Evolutionary conservation across 192 early-diverging fungal genomes (phyloP).

Genomic region (Dissophora globulifera): DNA sequence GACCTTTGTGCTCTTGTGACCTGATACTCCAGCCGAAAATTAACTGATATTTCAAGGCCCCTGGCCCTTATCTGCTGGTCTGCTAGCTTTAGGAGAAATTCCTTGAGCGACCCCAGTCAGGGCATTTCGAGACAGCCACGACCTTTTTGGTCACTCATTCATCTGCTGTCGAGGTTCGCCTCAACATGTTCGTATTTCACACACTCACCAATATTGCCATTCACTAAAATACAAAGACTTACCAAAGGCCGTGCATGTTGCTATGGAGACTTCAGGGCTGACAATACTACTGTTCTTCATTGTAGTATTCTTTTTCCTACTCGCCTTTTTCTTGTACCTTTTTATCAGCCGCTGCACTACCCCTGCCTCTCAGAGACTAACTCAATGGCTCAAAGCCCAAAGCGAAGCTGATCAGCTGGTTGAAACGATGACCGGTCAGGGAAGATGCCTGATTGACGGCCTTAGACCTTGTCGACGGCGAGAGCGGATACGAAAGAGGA

Average conservation of each 20-base stretch:
- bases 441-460: slow-evolving; percentile 55
- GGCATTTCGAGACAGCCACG: not conserved
- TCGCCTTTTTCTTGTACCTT: slow-evolving; percentile 63
- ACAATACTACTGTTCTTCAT: slow-evolving; percentile 59
- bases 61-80: too few species aligned
- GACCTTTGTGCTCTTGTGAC: too few species aligned
- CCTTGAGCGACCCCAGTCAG: too few species aligned
- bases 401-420: slow-evolving; percentile 67
- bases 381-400: slow-evolving; percentile 67
- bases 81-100: too few species aligned
- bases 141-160: not conserved
- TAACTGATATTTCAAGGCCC: too few species aligned
- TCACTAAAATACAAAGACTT: too few species aligned
- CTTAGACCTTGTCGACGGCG: slow-evolving; percentile 59
- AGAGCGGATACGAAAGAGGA: slow-evolving; percentile 50
- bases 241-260: not conserved
- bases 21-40: too few species aligned
- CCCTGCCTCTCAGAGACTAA: slow-evolving; percentile 62
- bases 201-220: too few species aligned
- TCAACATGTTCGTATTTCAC: too few species aligned
- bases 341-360: slow-evolving; percentile 60
- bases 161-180: too few species aligned
- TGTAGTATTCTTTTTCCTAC: slow-evolving; percentile 57
- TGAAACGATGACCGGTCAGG: slow-evolving; percentile 65
- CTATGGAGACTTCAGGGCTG: slow-evolving; percentile 30